These are phyloP conservation scores for Senna siamea DNA, from an alignment of 306 rosid species.

Conservation along the genomic window DNA sequence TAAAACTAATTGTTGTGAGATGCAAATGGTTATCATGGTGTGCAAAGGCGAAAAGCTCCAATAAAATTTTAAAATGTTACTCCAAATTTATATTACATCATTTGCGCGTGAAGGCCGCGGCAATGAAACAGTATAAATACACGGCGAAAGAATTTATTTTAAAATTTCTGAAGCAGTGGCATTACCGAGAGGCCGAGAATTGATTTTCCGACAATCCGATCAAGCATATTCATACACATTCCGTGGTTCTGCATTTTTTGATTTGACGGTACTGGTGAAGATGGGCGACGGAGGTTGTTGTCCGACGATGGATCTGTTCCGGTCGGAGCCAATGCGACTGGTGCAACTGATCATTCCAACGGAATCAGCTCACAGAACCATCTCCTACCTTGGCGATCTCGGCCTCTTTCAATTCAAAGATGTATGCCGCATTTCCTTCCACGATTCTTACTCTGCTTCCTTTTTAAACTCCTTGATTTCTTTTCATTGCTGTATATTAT, in stretches of 20 bases:
- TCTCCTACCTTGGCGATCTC: conserved; percentile 60
- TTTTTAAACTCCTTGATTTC: not conserved
- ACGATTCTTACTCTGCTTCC: not conserved
- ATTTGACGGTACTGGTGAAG: not conserved
- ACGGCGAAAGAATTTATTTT: not conserved
- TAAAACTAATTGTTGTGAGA: too few relatives aligned
- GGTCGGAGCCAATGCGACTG: conserved; percentile 74
- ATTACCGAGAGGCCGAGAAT: not conserved
- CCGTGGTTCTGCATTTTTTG: not conserved
- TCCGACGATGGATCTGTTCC: conserved; percentile 60
- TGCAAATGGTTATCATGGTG: too few relatives aligned
- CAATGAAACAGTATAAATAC: not conserved
- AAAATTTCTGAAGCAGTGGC: not conserved
- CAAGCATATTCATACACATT: not conserved
- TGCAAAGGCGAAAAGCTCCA: too few relatives aligned
- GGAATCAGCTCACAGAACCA: conserved; percentile 48
- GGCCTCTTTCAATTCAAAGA: conserved; percentile 70
- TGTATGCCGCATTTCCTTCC: conserved; percentile 25
- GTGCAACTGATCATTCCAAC: conserved; percentile 62
- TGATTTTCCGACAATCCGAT: not conserved
- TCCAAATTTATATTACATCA: not conserved
- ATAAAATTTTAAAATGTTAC: not conserved
- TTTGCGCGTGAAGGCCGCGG: not conserved
- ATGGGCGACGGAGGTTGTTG: conserved; percentile 24
- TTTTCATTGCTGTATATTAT: not conserved